phyloP scores from a whole-genome alignment of 306 rosid genomes.

The Castanospermum australe region DNA sequence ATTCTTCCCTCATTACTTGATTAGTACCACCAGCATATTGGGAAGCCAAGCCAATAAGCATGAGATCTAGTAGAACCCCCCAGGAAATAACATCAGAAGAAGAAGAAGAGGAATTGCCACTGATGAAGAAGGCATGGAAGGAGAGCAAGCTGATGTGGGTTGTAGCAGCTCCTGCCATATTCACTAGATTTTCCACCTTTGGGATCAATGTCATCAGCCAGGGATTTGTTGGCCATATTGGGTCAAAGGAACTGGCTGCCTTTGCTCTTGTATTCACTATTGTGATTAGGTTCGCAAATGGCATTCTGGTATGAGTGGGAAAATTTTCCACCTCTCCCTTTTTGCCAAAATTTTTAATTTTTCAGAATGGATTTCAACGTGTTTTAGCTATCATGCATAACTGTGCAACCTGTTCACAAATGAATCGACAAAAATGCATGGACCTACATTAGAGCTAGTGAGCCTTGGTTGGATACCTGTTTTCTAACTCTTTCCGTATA shows the following conservation, averaged over 20 bases:
- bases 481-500: no score
- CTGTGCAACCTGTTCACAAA: no score
- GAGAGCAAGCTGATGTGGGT: conserved; percentile 49
- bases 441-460: no score
- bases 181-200: conserved; percentile 38
- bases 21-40: no score
- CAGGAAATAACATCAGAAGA: neutral
- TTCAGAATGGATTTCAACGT: neutral
- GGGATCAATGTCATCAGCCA: conserved; percentile 49
- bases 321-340: neutral
- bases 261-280: conserved; percentile 45
- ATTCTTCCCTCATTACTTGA: no score
- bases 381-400: neutral
- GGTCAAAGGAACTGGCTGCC: conserved; percentile 46
- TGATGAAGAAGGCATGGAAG: conserved; percentile 32
- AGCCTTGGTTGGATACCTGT: no score
- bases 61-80: no score
- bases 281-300: conserved; percentile 41
- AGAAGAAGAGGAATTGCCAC: conserved; percentile 11
- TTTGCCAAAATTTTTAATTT: neutral
- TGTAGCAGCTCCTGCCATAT: conserved; percentile 50
- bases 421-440: no score
- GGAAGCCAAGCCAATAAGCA: no score
- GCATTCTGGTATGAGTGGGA: conserved; percentile 35
- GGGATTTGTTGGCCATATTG: conserved; percentile 49